Percentiles rank a stretch among this genome's conserved stretches.
Evolutionary conservation across 257 asterid species (phyloP).

Genomic region (Asclepias syriaca): DNA sequence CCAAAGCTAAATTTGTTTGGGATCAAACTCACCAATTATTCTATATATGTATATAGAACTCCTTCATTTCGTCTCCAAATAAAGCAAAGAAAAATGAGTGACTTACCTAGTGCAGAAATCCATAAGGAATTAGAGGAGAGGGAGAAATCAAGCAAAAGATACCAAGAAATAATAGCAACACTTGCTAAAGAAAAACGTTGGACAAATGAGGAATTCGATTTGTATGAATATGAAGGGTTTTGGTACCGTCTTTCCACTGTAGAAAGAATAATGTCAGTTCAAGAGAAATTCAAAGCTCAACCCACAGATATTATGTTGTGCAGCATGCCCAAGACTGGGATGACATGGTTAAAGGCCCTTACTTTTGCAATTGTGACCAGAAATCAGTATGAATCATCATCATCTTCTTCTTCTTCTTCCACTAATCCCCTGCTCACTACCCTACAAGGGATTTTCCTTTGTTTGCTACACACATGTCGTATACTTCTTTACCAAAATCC

Average conservation of each 20-base stretch:
- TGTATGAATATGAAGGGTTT: conserved; percentile 17
- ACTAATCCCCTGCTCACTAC: conserved; percentile 6
- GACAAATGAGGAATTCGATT: neutral
- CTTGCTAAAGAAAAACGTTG: neutral
- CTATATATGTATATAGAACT: no score
- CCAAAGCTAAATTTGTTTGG: no score
- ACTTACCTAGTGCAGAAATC: neutral
- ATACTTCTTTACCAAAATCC: conserved; percentile 24
- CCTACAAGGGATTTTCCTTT: neutral
- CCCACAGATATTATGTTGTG: conserved; percentile 27
- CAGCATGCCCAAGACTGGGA: conserved; percentile 34
- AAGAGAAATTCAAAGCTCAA: conserved; percentile 7
- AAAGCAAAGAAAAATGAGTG: neutral
- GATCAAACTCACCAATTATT: no score
- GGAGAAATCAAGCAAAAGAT: neutral
- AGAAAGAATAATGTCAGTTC: neutral
- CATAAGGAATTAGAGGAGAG: neutral
- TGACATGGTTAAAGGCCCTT: conserved; percentile 32
- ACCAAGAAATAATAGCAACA: neutral
- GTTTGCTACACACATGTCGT: conserved; percentile 30
- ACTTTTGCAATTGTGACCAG: conserved; percentile 20
- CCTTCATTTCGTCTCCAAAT: neutral
- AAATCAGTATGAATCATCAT: neutral
- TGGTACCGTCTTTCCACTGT: neutral
- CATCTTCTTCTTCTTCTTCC: neutral